Conservation (phyloP, 2,329 filamentous ascomycete genomes). For the Knufia fluminis region DNA sequence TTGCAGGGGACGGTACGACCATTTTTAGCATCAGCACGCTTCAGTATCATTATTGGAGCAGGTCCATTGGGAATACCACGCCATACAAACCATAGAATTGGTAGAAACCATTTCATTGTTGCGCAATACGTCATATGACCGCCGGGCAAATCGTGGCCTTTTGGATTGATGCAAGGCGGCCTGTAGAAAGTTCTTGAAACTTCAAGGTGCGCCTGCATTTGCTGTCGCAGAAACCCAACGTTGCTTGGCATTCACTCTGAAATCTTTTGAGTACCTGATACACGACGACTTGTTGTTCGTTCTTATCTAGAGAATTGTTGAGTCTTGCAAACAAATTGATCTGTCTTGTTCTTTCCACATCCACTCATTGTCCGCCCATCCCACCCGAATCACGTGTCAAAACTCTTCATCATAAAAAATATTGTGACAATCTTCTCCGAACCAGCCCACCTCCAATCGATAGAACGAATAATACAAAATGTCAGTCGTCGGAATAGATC, state of each 20-base stretch:
- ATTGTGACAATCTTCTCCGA: neutral
- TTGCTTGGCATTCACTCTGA: conserved; percentile 4
- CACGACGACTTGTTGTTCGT: neutral
- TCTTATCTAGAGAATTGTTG: neutral
- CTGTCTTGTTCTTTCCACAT: neutral
- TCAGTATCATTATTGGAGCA: neutral
- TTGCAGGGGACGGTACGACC: neutral
- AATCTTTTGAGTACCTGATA: neutral
- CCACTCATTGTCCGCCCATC: neutral
- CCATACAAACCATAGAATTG: too few species aligned
- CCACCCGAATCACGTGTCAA: conserved; percentile 7
- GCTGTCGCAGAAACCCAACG: conserved; percentile 5
- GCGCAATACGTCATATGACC: neutral
- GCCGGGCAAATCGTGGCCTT: neutral
- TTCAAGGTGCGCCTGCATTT: conserved; percentile 9
- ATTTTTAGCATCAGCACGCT: neutral
- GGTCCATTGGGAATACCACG: neutral
- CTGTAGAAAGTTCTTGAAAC: conserved; percentile 11
- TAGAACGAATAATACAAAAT: conserved; percentile 29
- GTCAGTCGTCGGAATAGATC: conserved; percentile 72
- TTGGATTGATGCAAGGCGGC: conserved; percentile 5
- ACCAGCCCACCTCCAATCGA: neutral
- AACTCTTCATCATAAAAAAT: neutral
- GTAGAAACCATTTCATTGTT: neutral
- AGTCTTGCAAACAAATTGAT: neutral